Evolutionary conservation across 257 asterid genomes (phyloP).

Genomic region (Salvia rosmarinus): DNA sequence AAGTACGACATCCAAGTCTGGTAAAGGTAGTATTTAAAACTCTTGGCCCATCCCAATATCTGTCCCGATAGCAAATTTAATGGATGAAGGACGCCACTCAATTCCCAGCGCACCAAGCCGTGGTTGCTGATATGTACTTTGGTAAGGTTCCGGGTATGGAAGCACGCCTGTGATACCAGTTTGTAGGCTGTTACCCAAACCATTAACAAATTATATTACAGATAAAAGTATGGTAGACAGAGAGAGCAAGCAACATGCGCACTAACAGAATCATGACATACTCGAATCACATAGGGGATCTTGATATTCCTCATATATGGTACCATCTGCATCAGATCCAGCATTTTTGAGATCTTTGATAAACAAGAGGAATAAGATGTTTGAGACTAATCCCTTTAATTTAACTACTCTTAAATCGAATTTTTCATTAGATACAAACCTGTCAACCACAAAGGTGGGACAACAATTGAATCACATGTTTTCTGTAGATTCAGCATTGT

Average conservation of each 20-base stretch:
- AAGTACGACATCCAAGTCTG: slow-evolving; percentile 73
- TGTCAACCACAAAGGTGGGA: slow-evolving; percentile 16
- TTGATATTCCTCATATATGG: slow-evolving; percentile 82
- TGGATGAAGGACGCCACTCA: slow-evolving; percentile 91
- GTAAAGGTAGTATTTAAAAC: slow-evolving; percentile 73
- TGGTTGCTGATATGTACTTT: slow-evolving; percentile 81
- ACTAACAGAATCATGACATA: slow-evolving; percentile 49
- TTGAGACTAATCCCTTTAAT: slow-evolving; percentile 1
- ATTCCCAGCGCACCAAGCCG: slow-evolving; percentile 87
- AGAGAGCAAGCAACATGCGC: neutral
- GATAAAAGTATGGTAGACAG: slow-evolving; percentile 27
- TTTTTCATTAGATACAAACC: slow-evolving; percentile 15
- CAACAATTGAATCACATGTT: neutral
- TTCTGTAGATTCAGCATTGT: slow-evolving; percentile 22
- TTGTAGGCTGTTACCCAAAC: slow-evolving; percentile 28
- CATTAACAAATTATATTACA: slow-evolving; percentile 31
- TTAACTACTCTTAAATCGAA: slow-evolving; percentile 19
- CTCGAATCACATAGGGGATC: slow-evolving; percentile 94
- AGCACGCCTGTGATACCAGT: slow-evolving; percentile 74
- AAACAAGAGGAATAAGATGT: slow-evolving; percentile 24
- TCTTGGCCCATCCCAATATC: slow-evolving; percentile 81
- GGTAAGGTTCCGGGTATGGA: slow-evolving; percentile 98
- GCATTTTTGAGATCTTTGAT: slow-evolving; percentile 33
- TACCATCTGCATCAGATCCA: slow-evolving; percentile 64
- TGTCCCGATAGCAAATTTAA: slow-evolving; percentile 86